Percentiles rank a stretch among this genome's conserved stretches.
Evolutionary conservation across 2,329 filamentous ascomycete species (phyloP).

Genomic region (Zasmidium angulare): DNA sequence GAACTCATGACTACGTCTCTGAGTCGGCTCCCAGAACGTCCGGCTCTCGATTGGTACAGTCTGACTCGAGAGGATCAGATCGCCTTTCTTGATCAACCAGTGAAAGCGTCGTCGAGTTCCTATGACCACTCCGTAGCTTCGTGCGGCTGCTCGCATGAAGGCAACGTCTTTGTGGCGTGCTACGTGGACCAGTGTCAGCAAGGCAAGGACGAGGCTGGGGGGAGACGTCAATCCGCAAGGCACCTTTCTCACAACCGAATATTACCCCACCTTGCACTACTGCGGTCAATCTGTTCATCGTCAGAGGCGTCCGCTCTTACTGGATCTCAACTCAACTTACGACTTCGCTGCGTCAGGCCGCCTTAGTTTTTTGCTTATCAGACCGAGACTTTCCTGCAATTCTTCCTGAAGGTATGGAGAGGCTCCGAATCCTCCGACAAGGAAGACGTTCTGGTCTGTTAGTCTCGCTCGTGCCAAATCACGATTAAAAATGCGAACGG

Average conservation of each 20-base stretch:
- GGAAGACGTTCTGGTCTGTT: neutral
- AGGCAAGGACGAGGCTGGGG: neutral
- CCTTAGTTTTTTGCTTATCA: neutral
- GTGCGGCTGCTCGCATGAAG: neutral
- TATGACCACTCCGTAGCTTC: conserved; percentile 2
- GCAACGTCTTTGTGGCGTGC: neutral
- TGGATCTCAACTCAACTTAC: neutral
- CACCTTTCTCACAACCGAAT: conserved; percentile 3
- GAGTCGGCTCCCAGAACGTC: too few relatives aligned
- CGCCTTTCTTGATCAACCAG: conserved; percentile 1
- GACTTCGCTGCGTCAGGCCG: conserved; percentile 2
- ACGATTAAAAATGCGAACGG: too few relatives aligned
- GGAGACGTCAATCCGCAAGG: neutral
- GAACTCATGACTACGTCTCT: too few relatives aligned
- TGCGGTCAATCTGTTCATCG: neutral
- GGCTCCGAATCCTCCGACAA: conserved; percentile 4
- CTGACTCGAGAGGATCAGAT: neutral
- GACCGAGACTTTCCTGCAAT: neutral
- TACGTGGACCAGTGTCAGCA: neutral
- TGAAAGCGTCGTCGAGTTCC: neutral
- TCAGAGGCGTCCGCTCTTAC: too few relatives aligned
- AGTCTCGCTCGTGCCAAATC: neutral
- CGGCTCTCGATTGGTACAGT: neutral
- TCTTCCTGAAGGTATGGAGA: conserved; percentile 6
- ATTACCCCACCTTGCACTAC: conserved; percentile 5